These are phyloP conservation scores for Colletotrichum tropicale DNA, from an alignment of 2,329 filamentous ascomycete genomes.

Conservation along the genomic window DNA sequence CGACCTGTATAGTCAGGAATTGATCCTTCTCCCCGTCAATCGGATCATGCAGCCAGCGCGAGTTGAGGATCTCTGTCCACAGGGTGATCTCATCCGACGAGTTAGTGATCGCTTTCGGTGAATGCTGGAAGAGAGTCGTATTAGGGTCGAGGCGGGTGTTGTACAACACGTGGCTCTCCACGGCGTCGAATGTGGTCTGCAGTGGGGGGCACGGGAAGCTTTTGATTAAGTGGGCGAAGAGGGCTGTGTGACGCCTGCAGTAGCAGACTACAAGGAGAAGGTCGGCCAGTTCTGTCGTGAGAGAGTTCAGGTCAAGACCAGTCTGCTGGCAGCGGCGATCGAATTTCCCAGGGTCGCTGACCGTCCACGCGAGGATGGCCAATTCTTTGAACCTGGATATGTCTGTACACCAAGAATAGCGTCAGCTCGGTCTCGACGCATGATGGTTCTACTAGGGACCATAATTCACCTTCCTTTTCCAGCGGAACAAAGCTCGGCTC, in stretches of 20 bases:
- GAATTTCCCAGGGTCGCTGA: neutral
- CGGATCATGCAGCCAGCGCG: neutral
- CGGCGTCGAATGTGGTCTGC: neutral
- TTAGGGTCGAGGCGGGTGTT: neutral
- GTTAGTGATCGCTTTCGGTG: neutral
- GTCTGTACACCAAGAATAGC: neutral
- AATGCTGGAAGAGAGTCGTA: neutral
- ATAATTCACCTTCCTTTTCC: neutral
- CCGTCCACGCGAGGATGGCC: neutral
- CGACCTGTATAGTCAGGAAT: neutral
- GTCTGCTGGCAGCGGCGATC: neutral
- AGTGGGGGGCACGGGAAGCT: neutral
- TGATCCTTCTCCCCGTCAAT: neutral
- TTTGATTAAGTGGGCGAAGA: neutral
- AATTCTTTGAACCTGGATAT: neutral
- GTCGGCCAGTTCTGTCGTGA: neutral
- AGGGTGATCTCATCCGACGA: neutral
- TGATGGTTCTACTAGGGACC: neutral
- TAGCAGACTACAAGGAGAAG: neutral
- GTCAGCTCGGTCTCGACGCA: neutral
- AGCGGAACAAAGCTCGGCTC: neutral
- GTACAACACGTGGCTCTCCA: neutral
- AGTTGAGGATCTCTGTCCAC: neutral
- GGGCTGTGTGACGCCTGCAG: neutral
- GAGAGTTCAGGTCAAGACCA: neutral